phyloP scores from a whole-genome alignment of 169 alveolate genomes.

The Toxoplasma gondii region DNA sequence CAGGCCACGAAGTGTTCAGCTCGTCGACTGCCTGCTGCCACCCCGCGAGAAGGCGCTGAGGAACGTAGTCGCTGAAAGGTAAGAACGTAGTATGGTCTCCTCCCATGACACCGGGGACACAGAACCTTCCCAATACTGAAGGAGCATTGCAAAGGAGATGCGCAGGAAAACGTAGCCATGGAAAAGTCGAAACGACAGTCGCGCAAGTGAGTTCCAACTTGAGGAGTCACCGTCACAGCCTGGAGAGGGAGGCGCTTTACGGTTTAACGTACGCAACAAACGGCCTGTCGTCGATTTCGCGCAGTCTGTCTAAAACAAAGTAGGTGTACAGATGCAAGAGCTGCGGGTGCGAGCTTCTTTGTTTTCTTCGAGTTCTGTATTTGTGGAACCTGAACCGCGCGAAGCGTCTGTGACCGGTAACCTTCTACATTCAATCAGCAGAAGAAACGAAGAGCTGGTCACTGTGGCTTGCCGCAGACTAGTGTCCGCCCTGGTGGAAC shows the following conservation, averaged over 20 bases:
- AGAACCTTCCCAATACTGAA: conserved; percentile 14
- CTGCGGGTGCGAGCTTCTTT: too few relatives aligned
- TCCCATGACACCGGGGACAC: not conserved
- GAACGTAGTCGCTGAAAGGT: conserved; percentile 17
- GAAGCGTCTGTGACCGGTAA: too few relatives aligned
- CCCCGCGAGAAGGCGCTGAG: not conserved
- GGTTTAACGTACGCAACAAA: not conserved
- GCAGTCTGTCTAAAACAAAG: not conserved
- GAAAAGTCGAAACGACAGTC: not conserved
- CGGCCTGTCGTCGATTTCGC: not conserved
- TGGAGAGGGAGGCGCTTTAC: not conserved
- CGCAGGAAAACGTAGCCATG: too few relatives aligned
- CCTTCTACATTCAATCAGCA: too few relatives aligned
- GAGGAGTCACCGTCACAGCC: not conserved
- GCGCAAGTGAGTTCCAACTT: not conserved
- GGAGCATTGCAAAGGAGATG: too few relatives aligned
- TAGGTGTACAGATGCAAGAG: too few relatives aligned
- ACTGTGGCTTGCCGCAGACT: too few relatives aligned
- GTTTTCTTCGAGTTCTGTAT: too few relatives aligned
- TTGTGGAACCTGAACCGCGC: too few relatives aligned
- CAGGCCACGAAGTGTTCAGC: not conserved
- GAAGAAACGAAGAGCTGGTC: too few relatives aligned
- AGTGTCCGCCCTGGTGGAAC: too few relatives aligned
- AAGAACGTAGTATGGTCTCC: not conserved
- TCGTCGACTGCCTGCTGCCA: conserved; percentile 1